Percentiles rank a stretch among this genome's conserved stretches.
phyloP scores from a whole-genome alignment of 495 filamentous ascomycete genomes.

The Amorphotheca resinae region DNA sequence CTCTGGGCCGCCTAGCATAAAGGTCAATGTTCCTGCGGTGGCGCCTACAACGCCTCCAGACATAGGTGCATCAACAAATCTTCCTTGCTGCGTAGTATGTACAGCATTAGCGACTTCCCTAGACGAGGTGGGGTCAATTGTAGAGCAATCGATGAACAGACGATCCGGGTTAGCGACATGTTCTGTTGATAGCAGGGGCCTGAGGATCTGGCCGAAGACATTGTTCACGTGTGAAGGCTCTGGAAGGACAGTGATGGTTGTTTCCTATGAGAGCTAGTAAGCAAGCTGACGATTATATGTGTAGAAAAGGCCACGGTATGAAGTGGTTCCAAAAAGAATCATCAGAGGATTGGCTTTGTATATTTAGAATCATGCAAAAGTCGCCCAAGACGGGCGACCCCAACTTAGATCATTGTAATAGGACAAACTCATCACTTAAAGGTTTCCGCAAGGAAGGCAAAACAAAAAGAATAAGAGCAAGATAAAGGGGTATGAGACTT shows the following conservation, averaged over 20 bases:
- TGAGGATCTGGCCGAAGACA: constrained; percentile 55
- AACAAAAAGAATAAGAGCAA: constrained; percentile 23
- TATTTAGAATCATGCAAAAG: constrained; percentile 41
- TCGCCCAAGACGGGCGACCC: constrained; percentile 28
- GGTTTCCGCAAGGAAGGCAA: not conserved
- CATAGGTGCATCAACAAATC: constrained; percentile 72
- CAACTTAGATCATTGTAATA: constrained; percentile 49
- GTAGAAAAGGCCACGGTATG: not conserved
- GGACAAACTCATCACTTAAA: constrained; percentile 40
- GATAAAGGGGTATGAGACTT: constrained; percentile 25
- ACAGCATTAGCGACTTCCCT: constrained; percentile 52
- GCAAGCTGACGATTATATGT: not conserved
- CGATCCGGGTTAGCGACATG: constrained; percentile 31
- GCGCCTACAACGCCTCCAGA: constrained; percentile 82
- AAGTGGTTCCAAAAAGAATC: constrained; percentile 2
- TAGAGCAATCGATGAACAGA: constrained; percentile 72
- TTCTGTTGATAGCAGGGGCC: constrained; percentile 27
- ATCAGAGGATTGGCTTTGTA: constrained; percentile 57
- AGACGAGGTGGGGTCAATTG: constrained; percentile 72
- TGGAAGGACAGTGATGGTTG: constrained; percentile 68
- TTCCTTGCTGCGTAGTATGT: constrained; percentile 35
- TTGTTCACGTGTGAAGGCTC: constrained; percentile 67
- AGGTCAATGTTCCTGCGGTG: constrained; percentile 59
- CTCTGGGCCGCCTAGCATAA: constrained; percentile 70
- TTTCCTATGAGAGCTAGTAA: constrained; percentile 39